Evolutionary conservation across 2,329 filamentous ascomycete genomes (phyloP), one percentile per base, ranked within the genome.

Genomic region (Corinectria fuckeliana): DNA sequence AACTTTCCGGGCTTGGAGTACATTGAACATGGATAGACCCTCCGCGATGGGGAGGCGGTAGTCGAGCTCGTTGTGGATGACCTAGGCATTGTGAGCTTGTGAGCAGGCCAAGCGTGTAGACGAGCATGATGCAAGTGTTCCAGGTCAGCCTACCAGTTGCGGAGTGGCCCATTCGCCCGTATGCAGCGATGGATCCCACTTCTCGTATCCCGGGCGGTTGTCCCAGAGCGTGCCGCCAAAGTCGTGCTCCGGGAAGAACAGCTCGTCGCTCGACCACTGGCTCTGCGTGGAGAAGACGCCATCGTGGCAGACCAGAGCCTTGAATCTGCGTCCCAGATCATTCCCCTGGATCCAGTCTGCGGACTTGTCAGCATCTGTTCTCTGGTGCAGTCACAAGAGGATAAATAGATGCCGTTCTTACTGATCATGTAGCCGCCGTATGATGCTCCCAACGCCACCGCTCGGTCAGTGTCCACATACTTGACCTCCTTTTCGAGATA

Each of bases 261-360:
- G 80, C 74, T 90, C 88, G 64, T 90, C 88, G 5, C 84, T 87
- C 2, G 82, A 75, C 78, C 86, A 89, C 75, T 88, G 85, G 66
- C 82, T 87, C 50, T 87, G 77, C 1, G 87, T 89, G 68, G 87
- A 90, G 75, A 93, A 95, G 53, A 93, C 89, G 47, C 93, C 93
- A 67, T 97, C 92, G 73, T 97, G 93, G 69, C 89, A 93, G 25
- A 96, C 92, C 4, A 97, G 82, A 0, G 92, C 92, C 75, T 92
- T 92, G 84, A 97, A 96, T 66, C 90, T 87, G 25, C 91, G 87
- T 18, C 92, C 93, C 0, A 97, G 83, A 1, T 86, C 83, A 63
- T 95, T 90, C 7, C 93, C 93, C 76, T 97, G 92, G 68, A 97
- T 92, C 93, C 93, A 96, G 74, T 96, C 83, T 83, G 32, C 60